Evolutionary conservation across 305 asterid species (phyloP).

Genomic region (Striga hermonthica): DNA sequence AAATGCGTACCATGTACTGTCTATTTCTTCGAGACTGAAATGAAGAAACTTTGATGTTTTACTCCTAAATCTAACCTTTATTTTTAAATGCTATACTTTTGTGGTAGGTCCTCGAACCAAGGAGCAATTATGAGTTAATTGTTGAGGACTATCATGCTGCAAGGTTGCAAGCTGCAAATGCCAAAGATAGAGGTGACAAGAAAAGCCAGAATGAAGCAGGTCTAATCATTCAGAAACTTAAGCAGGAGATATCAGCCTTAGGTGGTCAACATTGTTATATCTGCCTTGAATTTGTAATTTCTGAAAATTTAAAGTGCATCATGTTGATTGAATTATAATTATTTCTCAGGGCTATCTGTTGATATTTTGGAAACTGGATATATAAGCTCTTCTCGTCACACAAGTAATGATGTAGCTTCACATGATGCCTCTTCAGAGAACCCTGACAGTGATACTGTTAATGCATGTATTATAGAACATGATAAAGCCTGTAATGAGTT

Average conservation of each 20-base stretch:
- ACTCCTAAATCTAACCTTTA: slow-evolving; percentile 12
- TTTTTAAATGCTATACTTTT: slow-evolving; percentile 28
- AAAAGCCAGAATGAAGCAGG: slow-evolving; percentile 79
- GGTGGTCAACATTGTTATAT: slow-evolving; percentile 45
- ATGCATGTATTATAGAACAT: slow-evolving; percentile 35
- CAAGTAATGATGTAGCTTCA: slow-evolving; percentile 41
- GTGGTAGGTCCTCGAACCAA: slow-evolving; percentile 49
- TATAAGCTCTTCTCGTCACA: slow-evolving; percentile 43
- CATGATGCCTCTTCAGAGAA: slow-evolving; percentile 38
- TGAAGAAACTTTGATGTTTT: slow-evolving; percentile 24
- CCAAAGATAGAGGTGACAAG: slow-evolving; percentile 83
- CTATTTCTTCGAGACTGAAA: slow-evolving; percentile 15
- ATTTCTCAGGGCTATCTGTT: slow-evolving; percentile 63
- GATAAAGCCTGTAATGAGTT: slow-evolving; percentile 35
- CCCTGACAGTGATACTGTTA: slow-evolving; percentile 36
- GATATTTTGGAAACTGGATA: slow-evolving; percentile 72
- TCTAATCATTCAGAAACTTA: slow-evolving; percentile 63
- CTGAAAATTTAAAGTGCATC: slow-evolving; percentile 28
- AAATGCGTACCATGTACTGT: slow-evolving; percentile 3
- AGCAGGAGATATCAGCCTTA: slow-evolving; percentile 75
- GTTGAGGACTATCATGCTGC: slow-evolving; percentile 77
- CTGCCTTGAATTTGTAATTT: slow-evolving; percentile 28
- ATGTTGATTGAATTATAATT: slow-evolving; percentile 26
- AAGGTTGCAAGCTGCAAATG: slow-evolving; percentile 72
- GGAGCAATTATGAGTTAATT: slow-evolving; percentile 52